Percentiles rank a stretch among this genome's conserved stretches.
These are phyloP conservation scores for Fusarium siculi DNA, from an alignment of 2,329 filamentous ascomycete species.

Conservation along the genomic window DNA sequence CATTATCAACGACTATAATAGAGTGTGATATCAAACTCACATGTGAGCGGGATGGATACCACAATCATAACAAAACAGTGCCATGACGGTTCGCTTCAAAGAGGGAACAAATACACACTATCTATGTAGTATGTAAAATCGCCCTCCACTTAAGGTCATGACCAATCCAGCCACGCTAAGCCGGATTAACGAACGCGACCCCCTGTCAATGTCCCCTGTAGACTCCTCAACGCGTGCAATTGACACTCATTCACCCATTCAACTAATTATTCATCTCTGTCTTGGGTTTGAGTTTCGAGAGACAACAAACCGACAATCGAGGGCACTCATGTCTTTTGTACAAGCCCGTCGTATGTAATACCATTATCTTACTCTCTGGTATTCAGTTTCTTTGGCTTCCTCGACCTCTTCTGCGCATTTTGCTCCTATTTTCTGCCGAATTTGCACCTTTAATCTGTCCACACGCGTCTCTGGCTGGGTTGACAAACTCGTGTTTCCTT, in stretches of 20 bases:
- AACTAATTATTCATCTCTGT: conserved; percentile 25
- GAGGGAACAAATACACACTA: not conserved
- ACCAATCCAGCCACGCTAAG: conserved; percentile 24
- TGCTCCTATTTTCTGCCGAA: conserved; percentile 9
- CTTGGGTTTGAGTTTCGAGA: conserved; percentile 20
- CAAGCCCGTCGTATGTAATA: not conserved
- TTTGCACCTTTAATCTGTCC: conserved; percentile 20
- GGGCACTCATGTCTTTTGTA: conserved; percentile 13
- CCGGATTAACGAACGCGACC: conserved; percentile 28
- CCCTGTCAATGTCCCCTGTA: conserved; percentile 36
- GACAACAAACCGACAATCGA: conserved; percentile 25
- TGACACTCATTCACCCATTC: conserved; percentile 32
- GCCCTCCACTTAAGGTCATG: not conserved
- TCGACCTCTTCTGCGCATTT: not conserved
- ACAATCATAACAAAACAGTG: not conserved
- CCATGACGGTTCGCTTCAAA: not conserved
- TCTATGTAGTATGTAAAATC: not conserved
- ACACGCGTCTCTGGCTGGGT: conserved; percentile 31
- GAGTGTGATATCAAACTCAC: not conserved
- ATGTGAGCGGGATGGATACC: not conserved
- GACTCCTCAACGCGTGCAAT: conserved; percentile 37
- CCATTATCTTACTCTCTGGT: not conserved
- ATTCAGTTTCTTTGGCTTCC: not conserved
- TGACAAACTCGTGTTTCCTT: conserved; percentile 29
- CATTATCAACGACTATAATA: not conserved